A percentile compares a stretch with the other conserved stretches of the same genome.
These are phyloP conservation scores for Pterocarpus macrocarpus DNA, from an alignment of 306 rosid genomes.

Conservation along the genomic window DNA sequence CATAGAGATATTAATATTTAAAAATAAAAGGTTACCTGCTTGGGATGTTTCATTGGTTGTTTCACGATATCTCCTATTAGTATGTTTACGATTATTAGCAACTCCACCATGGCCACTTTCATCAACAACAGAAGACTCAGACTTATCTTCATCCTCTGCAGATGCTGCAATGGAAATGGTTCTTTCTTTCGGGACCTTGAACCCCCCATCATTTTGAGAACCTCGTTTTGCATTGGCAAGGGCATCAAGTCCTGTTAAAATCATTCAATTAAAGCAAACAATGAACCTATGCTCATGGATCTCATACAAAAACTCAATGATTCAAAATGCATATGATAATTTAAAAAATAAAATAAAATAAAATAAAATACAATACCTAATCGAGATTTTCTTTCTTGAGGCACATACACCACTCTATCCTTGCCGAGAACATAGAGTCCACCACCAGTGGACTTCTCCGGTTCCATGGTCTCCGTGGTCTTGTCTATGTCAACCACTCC, in stretches of 20 bases:
- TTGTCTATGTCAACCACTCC: constrained; percentile 67
- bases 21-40: constrained; percentile 51
- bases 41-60: constrained; percentile 53
- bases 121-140: constrained; percentile 55
- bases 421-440: constrained; percentile 87
- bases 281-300: not conserved
- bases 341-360: no score
- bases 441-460: constrained; percentile 62
- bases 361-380: constrained; percentile 61
- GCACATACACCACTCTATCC: constrained; percentile 70
- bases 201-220: constrained; percentile 62
- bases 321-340: constrained; percentile 28
- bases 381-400: constrained; percentile 78
- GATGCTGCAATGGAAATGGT: constrained; percentile 69
- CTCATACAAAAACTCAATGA: not conserved
- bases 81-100: constrained; percentile 40
- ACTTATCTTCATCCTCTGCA: constrained; percentile 73
- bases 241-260: constrained; percentile 79
- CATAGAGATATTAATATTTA: not conserved
- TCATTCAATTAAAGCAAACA: constrained; percentile 23
- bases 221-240: constrained; percentile 85
- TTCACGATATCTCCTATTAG: constrained; percentile 74
- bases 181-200: constrained; percentile 83
- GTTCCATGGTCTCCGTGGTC: constrained; percentile 66
- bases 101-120: constrained; percentile 53